These are phyloP conservation scores for Aspergillus hiratsukae DNA, from an alignment of 2,329 filamentous ascomycete species.

Conservation along the genomic window DNA sequence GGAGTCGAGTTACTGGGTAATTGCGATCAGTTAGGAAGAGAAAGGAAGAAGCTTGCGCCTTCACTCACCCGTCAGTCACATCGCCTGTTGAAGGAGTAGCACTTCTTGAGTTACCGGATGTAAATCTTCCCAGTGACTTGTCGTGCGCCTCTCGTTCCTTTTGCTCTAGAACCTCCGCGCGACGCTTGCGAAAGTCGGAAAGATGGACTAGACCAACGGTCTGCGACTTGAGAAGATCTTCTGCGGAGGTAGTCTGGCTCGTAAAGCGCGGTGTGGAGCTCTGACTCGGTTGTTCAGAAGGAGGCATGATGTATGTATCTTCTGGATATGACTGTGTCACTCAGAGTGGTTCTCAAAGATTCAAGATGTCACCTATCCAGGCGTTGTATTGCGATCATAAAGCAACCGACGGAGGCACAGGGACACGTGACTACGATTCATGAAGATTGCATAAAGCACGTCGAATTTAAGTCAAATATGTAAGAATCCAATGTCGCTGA, in stretches of 20 bases:
- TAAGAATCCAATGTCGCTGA: neutral
- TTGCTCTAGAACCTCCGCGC: slow-evolving; percentile 87
- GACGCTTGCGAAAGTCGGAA: slow-evolving; percentile 91
- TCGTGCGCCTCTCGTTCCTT: slow-evolving; percentile 78
- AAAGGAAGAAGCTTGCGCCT: slow-evolving; percentile 7
- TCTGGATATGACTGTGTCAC: neutral
- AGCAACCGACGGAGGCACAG: slow-evolving; percentile 7
- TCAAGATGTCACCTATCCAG: neutral
- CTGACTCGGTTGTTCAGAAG: slow-evolving; percentile 36
- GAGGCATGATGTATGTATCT: slow-evolving; percentile 12
- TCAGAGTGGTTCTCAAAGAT: neutral
- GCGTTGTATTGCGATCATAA: neutral
- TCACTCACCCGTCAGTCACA: slow-evolving; percentile 56
- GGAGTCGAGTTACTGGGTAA: slow-evolving; percentile 55
- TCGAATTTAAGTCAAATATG: neutral
- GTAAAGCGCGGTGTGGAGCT: slow-evolving; percentile 54
- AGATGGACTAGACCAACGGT: slow-evolving; percentile 89
- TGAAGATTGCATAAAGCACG: neutral
- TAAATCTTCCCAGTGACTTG: slow-evolving; percentile 45
- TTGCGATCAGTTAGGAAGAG: slow-evolving; percentile 45
- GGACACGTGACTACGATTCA: slow-evolving; percentile 10
- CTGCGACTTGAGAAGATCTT: slow-evolving; percentile 76
- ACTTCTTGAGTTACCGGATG: slow-evolving; percentile 44
- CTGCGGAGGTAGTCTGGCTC: slow-evolving; percentile 68
- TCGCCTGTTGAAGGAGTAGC: slow-evolving; percentile 46